phyloP scores from a whole-genome alignment of 805 yeast genomes.

The Monosporozyma aerobia region DNA sequence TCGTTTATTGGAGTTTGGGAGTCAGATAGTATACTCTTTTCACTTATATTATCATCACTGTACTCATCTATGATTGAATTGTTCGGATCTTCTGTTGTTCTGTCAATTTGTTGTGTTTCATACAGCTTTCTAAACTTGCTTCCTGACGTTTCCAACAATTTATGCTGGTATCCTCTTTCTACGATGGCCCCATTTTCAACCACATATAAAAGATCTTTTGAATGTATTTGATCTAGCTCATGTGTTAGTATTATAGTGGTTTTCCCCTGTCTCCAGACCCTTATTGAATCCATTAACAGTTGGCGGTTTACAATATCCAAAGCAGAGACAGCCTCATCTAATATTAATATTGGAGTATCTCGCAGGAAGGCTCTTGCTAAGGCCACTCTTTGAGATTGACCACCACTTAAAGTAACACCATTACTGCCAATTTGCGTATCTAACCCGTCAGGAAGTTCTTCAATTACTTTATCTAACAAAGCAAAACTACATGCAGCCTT shows the following conservation, averaged over 20 bases:
- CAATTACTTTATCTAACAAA: slow-evolving; percentile 40
- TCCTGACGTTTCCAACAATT: slow-evolving; percentile 18
- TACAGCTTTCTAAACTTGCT: slow-evolving; percentile 10
- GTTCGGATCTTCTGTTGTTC: neutral
- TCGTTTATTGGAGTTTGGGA: neutral
- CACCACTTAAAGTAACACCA: slow-evolving; percentile 65
- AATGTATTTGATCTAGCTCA: slow-evolving; percentile 48
- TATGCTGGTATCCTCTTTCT: slow-evolving; percentile 35
- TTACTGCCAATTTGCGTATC: slow-evolving; percentile 42
- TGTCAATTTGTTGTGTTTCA: neutral
- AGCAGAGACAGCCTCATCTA: slow-evolving; percentile 85
- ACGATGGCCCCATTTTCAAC: slow-evolving; percentile 51
- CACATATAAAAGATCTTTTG: slow-evolving; percentile 48
- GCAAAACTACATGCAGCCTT: slow-evolving; percentile 45
- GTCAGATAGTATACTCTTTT: neutral
- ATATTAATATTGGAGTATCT: slow-evolving; percentile 63
- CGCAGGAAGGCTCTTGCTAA: slow-evolving; percentile 74
- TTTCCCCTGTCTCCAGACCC: slow-evolving; percentile 50
- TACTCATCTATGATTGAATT: neutral
- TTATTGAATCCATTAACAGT: slow-evolving; percentile 41
- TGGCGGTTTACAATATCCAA: slow-evolving; percentile 48
- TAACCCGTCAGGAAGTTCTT: slow-evolving; percentile 43
- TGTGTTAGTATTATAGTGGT: slow-evolving; percentile 83
- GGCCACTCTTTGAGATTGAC: slow-evolving; percentile 79
- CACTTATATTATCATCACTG: neutral